Evolutionary conservation across 73 alveolate species (phyloP).

Genomic region (Tetrahymena thermophila): DNA sequence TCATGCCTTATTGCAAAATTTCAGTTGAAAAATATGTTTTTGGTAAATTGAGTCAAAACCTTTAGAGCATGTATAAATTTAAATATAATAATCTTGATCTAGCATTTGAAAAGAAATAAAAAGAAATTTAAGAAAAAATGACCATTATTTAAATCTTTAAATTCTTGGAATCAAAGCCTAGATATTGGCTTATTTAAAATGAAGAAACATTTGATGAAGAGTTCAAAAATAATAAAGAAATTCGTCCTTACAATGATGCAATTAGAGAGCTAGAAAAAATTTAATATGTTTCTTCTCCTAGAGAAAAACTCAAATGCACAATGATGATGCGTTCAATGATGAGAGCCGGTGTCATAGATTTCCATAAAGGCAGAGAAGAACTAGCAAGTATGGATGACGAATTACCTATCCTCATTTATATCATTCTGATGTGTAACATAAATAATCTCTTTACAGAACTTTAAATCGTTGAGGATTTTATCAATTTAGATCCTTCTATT

Average conservation of each 20-base stretch:
- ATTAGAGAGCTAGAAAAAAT: not conserved
- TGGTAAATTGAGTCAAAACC: not conserved
- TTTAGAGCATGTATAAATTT: not conserved
- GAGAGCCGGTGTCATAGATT: conserved; percentile 33
- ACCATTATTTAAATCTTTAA: not conserved
- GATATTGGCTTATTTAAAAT: not conserved
- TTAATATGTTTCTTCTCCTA: not conserved
- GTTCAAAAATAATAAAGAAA: not conserved
- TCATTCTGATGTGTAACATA: conserved; percentile 10
- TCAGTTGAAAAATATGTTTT: conserved; percentile 21
- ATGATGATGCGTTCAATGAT: not conserved
- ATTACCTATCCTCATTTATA: conserved; percentile 27
- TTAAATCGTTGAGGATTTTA: conserved; percentile 25
- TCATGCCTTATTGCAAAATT: not conserved
- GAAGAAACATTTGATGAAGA: not conserved
- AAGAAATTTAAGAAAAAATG: not conserved
- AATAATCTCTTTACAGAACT: conserved; percentile 21
- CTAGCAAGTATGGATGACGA: conserved; percentile 42
- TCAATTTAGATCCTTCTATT: not conserved
- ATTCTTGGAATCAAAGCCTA: conserved; percentile 11
- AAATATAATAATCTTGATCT: not conserved
- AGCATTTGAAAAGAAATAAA: not conserved
- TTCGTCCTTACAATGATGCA: conserved; percentile 8
- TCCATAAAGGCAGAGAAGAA: conserved; percentile 23
- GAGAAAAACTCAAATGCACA: conserved; percentile 9